Evolutionary conservation across 495 filamentous ascomycete genomes (phyloP).

Genomic region (Alectoria sarmentosa): DNA sequence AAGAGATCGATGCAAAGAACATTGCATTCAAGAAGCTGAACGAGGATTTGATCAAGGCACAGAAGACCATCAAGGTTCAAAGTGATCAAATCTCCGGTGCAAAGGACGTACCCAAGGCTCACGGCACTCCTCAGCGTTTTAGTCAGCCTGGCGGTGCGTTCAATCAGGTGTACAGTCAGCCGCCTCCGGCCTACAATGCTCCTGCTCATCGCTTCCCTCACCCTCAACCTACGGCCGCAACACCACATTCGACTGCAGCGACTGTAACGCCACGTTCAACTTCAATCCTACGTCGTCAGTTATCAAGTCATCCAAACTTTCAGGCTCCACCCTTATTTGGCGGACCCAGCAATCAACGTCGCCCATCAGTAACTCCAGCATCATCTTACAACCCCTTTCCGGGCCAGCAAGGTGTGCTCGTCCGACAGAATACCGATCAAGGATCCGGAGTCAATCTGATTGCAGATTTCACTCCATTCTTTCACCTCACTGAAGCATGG

Average conservation of each 20-base stretch:
- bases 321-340: neutral
- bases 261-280: neutral
- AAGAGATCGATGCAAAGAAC: neutral
- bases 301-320: neutral
- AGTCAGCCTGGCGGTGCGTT: neutral
- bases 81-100: slow-evolving; percentile 29
- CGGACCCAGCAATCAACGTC: neutral
- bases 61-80: slow-evolving; percentile 28
- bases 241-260: too few species aligned
- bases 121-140: neutral
- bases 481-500: slow-evolving; percentile 13
- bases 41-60: slow-evolving; percentile 23
- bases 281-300: neutral
- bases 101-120: neutral
- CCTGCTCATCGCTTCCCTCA: neutral
- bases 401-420: neutral
- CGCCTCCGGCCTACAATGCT: slow-evolving; percentile 7
- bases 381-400: neutral
- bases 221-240: neutral
- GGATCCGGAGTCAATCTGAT: neutral
- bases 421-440: neutral
- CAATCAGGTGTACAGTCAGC: neutral
- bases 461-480: slow-evolving; percentile 12
- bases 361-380: neutral
- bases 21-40: slow-evolving; percentile 15